Conservation (phyloP, 805 yeast genomes). For the Tetrapisispora arboricola region DNA sequence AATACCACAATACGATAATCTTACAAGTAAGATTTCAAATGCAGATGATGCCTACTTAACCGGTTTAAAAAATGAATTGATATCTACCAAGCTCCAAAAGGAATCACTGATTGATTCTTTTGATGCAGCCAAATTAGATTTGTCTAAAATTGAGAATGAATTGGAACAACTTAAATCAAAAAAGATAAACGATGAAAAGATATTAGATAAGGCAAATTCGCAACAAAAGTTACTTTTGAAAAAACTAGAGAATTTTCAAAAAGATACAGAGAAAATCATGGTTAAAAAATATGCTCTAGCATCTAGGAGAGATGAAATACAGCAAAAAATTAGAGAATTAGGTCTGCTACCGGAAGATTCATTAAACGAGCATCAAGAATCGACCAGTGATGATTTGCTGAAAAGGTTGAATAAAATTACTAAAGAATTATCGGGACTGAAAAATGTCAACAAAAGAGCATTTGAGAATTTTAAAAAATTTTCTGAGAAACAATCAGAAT, state of each 20-base stretch:
- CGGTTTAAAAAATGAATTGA: slow-evolving; percentile 13
- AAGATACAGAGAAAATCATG: slow-evolving; percentile 52
- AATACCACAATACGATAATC: slow-evolving; percentile 40
- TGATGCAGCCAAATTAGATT: slow-evolving; percentile 25
- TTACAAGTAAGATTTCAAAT: slow-evolving; percentile 20
- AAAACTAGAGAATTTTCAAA: slow-evolving; percentile 51
- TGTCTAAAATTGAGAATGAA: slow-evolving; percentile 19
- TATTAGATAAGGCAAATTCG: slow-evolving; percentile 42
- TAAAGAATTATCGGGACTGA: slow-evolving; percentile 48
- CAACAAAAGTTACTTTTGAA: slow-evolving; percentile 45
- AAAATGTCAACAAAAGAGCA: slow-evolving; percentile 83
- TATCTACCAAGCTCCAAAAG: slow-evolving; percentile 24
- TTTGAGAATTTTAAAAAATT: slow-evolving; percentile 71
- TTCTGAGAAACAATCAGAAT: slow-evolving; percentile 58
- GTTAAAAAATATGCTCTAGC: slow-evolving; percentile 51
- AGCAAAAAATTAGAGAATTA: slow-evolving; percentile 62
- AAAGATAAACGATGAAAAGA: slow-evolving; percentile 27
- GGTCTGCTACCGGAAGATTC: slow-evolving; percentile 91
- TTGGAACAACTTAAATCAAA: slow-evolving; percentile 22
- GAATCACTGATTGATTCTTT: slow-evolving; percentile 21
- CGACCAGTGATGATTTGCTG: slow-evolving; percentile 44
- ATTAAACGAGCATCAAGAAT: slow-evolving; percentile 38
- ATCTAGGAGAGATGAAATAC: slow-evolving; percentile 60
- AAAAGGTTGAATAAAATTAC: slow-evolving; percentile 43
- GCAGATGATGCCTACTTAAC: slow-evolving; percentile 8